Conservation (phyloP, 345 rosid species). For the Conringia planisiliqua region DNA sequence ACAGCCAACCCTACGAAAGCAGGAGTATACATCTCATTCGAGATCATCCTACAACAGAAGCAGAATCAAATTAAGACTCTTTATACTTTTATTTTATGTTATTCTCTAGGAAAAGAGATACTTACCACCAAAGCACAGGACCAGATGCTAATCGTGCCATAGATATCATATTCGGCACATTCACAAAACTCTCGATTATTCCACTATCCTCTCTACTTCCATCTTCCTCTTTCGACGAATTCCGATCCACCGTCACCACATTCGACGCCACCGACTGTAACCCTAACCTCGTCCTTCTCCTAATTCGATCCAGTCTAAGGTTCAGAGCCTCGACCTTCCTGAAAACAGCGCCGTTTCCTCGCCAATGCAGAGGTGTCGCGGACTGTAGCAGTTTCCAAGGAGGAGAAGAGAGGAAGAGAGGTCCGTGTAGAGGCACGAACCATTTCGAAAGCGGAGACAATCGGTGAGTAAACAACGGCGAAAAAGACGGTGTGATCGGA, state of each 20-base stretch:
- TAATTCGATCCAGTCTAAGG: constrained; percentile 42
- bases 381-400: constrained; percentile 93
- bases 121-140: constrained; percentile 84
- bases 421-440: constrained; percentile 67
- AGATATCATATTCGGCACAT: constrained; percentile 79
- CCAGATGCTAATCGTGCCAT: constrained; percentile 76
- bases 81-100: background rate
- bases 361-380: constrained; percentile 61
- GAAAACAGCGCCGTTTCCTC: constrained; percentile 47
- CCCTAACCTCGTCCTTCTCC: constrained; percentile 29
- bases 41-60: constrained; percentile 65
- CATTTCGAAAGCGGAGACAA: constrained; percentile 50
- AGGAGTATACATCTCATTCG: constrained; percentile 66
- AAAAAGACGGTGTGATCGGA: constrained; percentile 31
- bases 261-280: constrained; percentile 21
- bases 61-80: constrained; percentile 4
- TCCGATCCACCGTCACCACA: constrained; percentile 16
- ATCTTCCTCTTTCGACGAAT: constrained; percentile 17
- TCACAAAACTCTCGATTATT: constrained; percentile 53
- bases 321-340: constrained; percentile 55
- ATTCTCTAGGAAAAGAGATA: background rate
- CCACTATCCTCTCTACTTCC: background rate
- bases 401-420: constrained; percentile 69
- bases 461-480: constrained; percentile 26
- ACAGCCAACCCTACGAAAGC: constrained; percentile 70